A percentile compares a stretch with the other conserved stretches of the same genome.
Conservation (phyloP, 352 stramenopile species). For the Globisporangium parvum region DNA sequence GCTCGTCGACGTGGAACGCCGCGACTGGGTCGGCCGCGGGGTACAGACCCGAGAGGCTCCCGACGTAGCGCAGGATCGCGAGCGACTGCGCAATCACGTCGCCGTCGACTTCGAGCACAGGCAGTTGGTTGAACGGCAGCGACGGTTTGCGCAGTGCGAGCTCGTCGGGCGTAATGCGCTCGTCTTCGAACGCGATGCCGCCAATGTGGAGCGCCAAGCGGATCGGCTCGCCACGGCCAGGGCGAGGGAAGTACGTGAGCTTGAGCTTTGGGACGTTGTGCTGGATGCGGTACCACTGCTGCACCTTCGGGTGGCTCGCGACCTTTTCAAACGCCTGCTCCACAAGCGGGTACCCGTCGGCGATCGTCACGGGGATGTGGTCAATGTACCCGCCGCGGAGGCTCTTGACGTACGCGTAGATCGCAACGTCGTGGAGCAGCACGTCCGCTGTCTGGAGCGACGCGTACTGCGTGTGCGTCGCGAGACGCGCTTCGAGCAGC, state of each 20-base stretch:
- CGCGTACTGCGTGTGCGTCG: constrained; percentile 4
- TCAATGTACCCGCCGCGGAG: constrained; percentile 26
- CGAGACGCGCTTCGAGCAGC: constrained; percentile 9
- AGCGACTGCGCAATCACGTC: constrained; percentile 13
- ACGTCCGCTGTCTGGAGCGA: constrained; percentile 39
- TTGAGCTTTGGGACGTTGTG: constrained; percentile 26
- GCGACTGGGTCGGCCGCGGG: constrained; percentile 23
- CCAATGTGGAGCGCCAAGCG: constrained; percentile 37
- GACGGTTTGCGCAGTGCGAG: constrained; percentile 21
- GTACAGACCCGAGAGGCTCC: constrained; percentile 31
- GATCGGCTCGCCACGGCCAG: constrained; percentile 42
- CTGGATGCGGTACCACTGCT: constrained; percentile 20
- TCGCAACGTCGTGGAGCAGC: constrained; percentile 26
- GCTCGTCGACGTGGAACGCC: constrained; percentile 25
- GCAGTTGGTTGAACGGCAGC: constrained; percentile 33
- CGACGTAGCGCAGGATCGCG: constrained; percentile 55
- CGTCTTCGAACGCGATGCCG: constrained; percentile 46
- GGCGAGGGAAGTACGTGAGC: constrained; percentile 44
- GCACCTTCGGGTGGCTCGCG: constrained; percentile 21
- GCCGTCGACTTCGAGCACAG: constrained; percentile 24
- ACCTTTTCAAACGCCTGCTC: constrained; percentile 25
- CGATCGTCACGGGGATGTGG: constrained; percentile 27
- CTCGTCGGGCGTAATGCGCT: constrained; percentile 27
- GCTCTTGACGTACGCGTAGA: constrained; percentile 24
- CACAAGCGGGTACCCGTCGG: constrained; percentile 24